Evolutionary conservation across 176 grass and related monocot species (phyloP).

Genomic region (Puccinellia tenuiflora): DNA sequence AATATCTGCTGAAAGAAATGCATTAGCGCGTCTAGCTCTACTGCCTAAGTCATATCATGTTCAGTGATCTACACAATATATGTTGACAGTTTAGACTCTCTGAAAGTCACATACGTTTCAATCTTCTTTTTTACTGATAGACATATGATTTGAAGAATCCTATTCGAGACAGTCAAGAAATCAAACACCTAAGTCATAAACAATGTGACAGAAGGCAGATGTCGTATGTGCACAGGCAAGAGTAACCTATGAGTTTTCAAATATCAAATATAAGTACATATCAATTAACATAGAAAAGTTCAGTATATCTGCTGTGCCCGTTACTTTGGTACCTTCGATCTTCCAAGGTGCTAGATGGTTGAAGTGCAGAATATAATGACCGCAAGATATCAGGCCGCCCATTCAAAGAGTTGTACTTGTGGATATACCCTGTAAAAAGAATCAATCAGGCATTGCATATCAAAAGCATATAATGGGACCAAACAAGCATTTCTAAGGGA

Average conservation of each 20-base stretch:
- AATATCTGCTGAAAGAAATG: constrained; percentile 44
- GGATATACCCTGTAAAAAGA: constrained; percentile 69
- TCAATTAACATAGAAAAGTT: not conserved
- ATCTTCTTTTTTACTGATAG: constrained; percentile 2
- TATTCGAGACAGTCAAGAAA: not conserved
- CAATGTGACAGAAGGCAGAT: not conserved
- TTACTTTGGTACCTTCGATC: constrained; percentile 64
- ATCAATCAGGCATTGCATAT: constrained; percentile 14
- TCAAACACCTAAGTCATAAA: not conserved
- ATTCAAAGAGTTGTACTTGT: constrained; percentile 89
- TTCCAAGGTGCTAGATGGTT: constrained; percentile 71
- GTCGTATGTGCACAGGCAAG: not conserved
- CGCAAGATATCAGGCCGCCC: constrained; percentile 78
- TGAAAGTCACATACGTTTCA: not conserved
- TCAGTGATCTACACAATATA: not conserved
- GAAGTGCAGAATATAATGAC: constrained; percentile 90
- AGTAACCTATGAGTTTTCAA: not conserved
- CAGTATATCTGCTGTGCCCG: not conserved
- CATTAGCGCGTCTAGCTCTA: not conserved
- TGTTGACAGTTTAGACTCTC: not conserved
- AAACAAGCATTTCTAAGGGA: not conserved
- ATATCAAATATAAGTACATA: not conserved
- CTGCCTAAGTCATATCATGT: not conserved
- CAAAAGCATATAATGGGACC: not conserved
- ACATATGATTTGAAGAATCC: not conserved